Evolutionary conservation across 345 rosid genomes (phyloP), one percentile per base, ranked within the genome.

Genomic region (Murraya paniculata): DNA sequence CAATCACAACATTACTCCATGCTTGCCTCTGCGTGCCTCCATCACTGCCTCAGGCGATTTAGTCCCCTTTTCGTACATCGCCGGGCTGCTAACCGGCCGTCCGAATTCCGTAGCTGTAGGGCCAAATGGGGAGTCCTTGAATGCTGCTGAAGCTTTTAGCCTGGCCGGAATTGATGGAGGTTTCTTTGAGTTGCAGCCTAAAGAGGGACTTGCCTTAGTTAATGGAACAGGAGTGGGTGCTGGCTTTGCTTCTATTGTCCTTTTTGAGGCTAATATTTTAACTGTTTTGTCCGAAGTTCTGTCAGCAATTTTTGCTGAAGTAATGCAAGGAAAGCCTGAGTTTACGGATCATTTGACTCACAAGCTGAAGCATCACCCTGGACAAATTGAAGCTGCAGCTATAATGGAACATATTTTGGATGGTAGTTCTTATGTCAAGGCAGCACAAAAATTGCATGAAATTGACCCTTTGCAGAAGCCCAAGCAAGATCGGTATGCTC

Each of bases 321-420:
- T 86, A 45, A 91, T 89, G 91, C 82, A 68, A 6, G 94, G 92
- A 33, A 89, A 89, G 24, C 88, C 89, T 0, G 91, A 89, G 84
- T 90, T 89, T 53, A 90, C 92, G 0, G 94, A 91, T 41, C 89
- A 87, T 79, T 81, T 90, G 78, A 90, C 87, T 7, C 94, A 90
- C 71, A 89, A 87, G 36, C 79, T 89, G 69, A 90, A 90, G 84
- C 94, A 90, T 16, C 91, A 89, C 65, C 94, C 94, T 1, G 92
- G 92, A 18, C 92, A 91, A 72, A 91, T 89, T 21, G 92, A 89
- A 71, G 91, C 91, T 0, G 92, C 92, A 0, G 92, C 92, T 10
- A 82, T 91, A 11, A 91, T 91, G 91, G 90, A 91, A 70, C 90
- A 89, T 79, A 84, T 91, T 56, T 74, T 89, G 64, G 85, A 77